phyloP scores from a whole-genome alignment of 306 rosid genomes.

The Cucumis cinereus region DNA sequence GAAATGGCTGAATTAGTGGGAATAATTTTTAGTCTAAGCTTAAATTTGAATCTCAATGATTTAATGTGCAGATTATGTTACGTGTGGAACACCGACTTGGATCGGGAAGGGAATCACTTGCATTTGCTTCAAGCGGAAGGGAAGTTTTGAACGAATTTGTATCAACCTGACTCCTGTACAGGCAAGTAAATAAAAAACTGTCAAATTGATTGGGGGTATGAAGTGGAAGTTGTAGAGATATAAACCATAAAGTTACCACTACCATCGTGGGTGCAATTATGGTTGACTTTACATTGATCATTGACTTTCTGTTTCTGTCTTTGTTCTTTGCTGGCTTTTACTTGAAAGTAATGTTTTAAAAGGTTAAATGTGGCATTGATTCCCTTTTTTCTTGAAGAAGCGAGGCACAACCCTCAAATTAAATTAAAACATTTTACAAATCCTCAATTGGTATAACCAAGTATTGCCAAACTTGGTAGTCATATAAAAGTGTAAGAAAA shows the following conservation, averaged over 20 bases:
- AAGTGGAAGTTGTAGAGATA: not conserved
- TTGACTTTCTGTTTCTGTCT: not conserved
- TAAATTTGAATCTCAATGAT: not conserved
- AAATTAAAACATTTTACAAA: too few relatives aligned
- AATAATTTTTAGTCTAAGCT: not conserved
- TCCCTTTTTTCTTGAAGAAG: too few relatives aligned
- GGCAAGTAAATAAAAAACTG: slow-evolving; percentile 24
- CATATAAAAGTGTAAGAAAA: too few relatives aligned
- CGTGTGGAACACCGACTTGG: slow-evolving; percentile 56
- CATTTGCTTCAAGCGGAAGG: slow-evolving; percentile 84
- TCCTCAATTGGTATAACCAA: too few relatives aligned
- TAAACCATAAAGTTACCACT: not conserved
- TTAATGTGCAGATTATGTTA: slow-evolving; percentile 43
- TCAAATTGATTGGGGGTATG: not conserved
- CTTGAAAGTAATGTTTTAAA: not conserved
- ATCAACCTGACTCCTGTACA: slow-evolving; percentile 56
- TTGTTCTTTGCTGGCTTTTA: not conserved
- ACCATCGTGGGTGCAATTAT: not conserved
- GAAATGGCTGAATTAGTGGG: not conserved
- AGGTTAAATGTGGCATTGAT: too few relatives aligned
- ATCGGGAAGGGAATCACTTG: slow-evolving; percentile 78
- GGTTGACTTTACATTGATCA: not conserved
- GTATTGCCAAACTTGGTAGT: too few relatives aligned
- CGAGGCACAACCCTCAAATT: too few relatives aligned
- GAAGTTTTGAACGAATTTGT: slow-evolving; percentile 49